phyloP scores from a whole-genome alignment of 2,329 filamentous ascomycete species.

The Cercospora sesami region DNA sequence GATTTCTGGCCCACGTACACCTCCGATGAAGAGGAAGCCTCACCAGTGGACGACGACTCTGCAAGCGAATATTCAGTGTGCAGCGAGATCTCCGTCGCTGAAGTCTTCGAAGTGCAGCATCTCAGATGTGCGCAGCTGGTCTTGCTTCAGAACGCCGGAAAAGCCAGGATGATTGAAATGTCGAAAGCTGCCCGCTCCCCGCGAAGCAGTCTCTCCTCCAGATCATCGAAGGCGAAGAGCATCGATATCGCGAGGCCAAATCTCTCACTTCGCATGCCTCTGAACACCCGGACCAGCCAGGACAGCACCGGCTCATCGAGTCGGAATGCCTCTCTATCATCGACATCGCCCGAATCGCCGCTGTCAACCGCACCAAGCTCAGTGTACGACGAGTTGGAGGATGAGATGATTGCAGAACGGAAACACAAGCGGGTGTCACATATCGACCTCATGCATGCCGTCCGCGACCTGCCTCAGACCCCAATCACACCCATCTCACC shows the following conservation, averaged over 20 bases:
- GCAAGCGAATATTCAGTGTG: slow-evolving; percentile 27
- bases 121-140: slow-evolving; percentile 34
- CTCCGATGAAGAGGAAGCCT: slow-evolving; percentile 38
- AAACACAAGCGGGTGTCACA: slow-evolving; percentile 18
- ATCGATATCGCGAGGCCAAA: slow-evolving; percentile 1
- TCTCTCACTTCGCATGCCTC: slow-evolving; percentile 7
- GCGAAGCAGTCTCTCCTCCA: neutral
- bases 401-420: neutral
- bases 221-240: slow-evolving; percentile 4
- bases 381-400: slow-evolving; percentile 21
- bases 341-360: slow-evolving; percentile 22
- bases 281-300: slow-evolving; percentile 26
- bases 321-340: slow-evolving; percentile 19
- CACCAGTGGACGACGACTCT: slow-evolving; percentile 30
- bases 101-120: slow-evolving; percentile 31
- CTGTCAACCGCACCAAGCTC: slow-evolving; percentile 31
- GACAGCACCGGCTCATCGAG: slow-evolving; percentile 18
- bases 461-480: slow-evolving; percentile 7
- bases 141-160: slow-evolving; percentile 33
- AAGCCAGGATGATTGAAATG: slow-evolving; percentile 34
- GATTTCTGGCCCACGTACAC: slow-evolving; percentile 29
- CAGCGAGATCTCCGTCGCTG: slow-evolving; percentile 24
- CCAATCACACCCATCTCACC: slow-evolving; percentile 1
- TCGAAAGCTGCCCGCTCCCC: slow-evolving; percentile 25
- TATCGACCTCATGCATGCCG: slow-evolving; percentile 27